Conservation (phyloP, 1,139 yeast species). For the Geotrichum aggregatum region DNA sequence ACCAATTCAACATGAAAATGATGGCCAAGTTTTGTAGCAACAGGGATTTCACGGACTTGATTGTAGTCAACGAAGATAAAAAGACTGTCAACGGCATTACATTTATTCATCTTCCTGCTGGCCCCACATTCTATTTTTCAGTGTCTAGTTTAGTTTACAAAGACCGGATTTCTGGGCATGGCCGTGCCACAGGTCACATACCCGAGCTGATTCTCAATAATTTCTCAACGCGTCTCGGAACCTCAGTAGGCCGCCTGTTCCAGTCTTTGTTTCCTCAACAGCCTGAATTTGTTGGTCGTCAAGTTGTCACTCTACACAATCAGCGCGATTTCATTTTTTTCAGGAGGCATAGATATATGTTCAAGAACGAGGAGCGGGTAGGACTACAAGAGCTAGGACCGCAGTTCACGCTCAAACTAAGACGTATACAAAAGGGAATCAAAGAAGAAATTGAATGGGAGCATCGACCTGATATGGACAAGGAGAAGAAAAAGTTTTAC, state of each 20-base stretch:
- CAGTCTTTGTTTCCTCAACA: constrained; percentile 87
- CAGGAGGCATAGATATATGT: constrained; percentile 89
- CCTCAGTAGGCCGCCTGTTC: constrained; percentile 85
- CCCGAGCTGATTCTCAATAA: constrained; percentile 91
- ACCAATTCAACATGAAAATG: constrained; percentile 76
- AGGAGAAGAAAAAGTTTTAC: constrained; percentile 88
- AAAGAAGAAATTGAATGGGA: constrained; percentile 95
- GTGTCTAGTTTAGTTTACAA: constrained; percentile 63
- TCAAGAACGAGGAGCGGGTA: constrained; percentile 83
- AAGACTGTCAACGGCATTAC: constrained; percentile 88
- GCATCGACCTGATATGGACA: constrained; percentile 92
- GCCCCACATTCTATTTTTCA: constrained; percentile 91
- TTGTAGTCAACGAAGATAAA: constrained; percentile 90
- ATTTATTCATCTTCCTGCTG: constrained; percentile 86
- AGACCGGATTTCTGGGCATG: constrained; percentile 68
- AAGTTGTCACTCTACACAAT: constrained; percentile 90
- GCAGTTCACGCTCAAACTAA: constrained; percentile 81
- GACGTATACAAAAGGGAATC: constrained; percentile 87
- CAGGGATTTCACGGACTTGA: constrained; percentile 79
- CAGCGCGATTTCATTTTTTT: constrained; percentile 93
- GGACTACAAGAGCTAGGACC: constrained; percentile 97
- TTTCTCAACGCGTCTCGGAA: constrained; percentile 86
- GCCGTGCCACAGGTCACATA: constrained; percentile 80
- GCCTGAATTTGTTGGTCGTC: constrained; percentile 93
- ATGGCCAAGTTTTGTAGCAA: constrained; percentile 78